Percentiles rank a stretch among this genome's conserved stretches.
Conservation (phyloP, 2,329 filamentous ascomycete genomes). For the Ceratocystiopsis sp. region DNA sequence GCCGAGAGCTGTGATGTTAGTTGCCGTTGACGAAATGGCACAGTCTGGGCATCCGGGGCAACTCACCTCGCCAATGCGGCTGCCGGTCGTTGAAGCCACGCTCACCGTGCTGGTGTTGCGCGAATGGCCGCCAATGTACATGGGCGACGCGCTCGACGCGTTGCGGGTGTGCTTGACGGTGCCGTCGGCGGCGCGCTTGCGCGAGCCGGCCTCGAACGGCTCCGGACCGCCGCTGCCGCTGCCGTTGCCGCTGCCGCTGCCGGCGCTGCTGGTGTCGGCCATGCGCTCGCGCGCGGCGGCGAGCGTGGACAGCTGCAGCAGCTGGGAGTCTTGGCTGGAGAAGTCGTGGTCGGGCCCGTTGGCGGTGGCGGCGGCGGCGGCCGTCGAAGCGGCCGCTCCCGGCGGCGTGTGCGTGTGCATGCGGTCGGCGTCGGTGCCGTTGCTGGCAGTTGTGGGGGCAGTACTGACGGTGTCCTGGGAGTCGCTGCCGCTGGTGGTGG, state of each 20-base stretch:
- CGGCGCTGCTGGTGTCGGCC: constrained; percentile 17
- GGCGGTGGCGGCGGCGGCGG: constrained; percentile 15
- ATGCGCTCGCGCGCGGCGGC: constrained; percentile 37
- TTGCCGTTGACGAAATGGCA: background rate
- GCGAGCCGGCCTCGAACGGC: constrained; percentile 24
- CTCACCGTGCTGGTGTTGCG: constrained; percentile 56
- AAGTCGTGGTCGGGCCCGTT: constrained; percentile 12
- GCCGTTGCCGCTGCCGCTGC: no score
- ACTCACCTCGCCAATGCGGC: constrained; percentile 63
- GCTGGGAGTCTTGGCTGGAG: constrained; percentile 37
- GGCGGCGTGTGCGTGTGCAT: no score
- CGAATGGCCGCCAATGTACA: constrained; percentile 38
- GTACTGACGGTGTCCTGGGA: constrained; percentile 20
- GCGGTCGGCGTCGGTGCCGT: constrained; percentile 21
- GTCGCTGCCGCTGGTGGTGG: constrained; percentile 7
- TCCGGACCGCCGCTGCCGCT: no score
- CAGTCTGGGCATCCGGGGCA: no score
- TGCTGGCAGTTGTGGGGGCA: constrained; percentile 19
- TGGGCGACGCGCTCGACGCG: constrained; percentile 27
- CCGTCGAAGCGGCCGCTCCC: no score
- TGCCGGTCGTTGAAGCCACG: constrained; percentile 41
- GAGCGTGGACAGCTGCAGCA: constrained; percentile 40
- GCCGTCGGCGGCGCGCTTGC: constrained; percentile 66
- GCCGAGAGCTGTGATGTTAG: constrained; percentile 42
- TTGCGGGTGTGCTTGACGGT: constrained; percentile 40